Evolutionary conservation across 2,329 filamentous ascomycete species (phyloP).

Genomic region (Epicoccum sorghinum): DNA sequence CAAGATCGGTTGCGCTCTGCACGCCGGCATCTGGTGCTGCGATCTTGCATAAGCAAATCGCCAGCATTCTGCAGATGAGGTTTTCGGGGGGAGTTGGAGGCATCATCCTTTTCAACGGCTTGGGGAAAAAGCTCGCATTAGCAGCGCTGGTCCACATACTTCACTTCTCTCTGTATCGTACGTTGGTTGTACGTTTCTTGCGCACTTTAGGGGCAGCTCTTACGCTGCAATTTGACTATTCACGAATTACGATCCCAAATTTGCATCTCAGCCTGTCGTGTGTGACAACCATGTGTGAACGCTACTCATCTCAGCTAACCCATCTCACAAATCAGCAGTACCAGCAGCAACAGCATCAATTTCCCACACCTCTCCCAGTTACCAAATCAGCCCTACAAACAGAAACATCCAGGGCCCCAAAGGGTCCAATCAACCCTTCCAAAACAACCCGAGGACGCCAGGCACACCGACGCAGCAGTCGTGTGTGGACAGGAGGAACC

Average conservation of each 20-base stretch:
- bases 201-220: constrained; percentile 18
- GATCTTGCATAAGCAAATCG: constrained; percentile 35
- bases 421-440: too few relatives aligned
- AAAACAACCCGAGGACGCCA: too few relatives aligned
- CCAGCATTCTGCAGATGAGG: constrained; percentile 13
- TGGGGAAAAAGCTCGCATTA: constrained; percentile 18
- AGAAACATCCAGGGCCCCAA: too few relatives aligned
- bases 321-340: neutral
- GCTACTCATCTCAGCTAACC: neutral
- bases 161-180: constrained; percentile 25
- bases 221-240: constrained; percentile 19
- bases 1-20: constrained; percentile 38
- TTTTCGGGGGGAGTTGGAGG: constrained; percentile 8
- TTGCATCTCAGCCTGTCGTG: constrained; percentile 1
- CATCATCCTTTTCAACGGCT: constrained; percentile 11
- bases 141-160: constrained; percentile 10
- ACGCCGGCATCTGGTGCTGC: constrained; percentile 39
- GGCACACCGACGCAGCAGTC: too few relatives aligned
- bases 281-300: neutral
- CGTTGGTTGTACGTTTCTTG: constrained; percentile 31
- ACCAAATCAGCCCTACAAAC: too few relatives aligned
- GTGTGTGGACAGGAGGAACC: neutral
- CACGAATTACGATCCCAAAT: constrained; percentile 21
- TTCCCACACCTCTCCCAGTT: too few relatives aligned
- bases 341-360: too few relatives aligned